These are phyloP conservation scores for Xylariomycetidae sp. DNA, from an alignment of 2,329 filamentous ascomycete genomes.

Conservation along the genomic window DNA sequence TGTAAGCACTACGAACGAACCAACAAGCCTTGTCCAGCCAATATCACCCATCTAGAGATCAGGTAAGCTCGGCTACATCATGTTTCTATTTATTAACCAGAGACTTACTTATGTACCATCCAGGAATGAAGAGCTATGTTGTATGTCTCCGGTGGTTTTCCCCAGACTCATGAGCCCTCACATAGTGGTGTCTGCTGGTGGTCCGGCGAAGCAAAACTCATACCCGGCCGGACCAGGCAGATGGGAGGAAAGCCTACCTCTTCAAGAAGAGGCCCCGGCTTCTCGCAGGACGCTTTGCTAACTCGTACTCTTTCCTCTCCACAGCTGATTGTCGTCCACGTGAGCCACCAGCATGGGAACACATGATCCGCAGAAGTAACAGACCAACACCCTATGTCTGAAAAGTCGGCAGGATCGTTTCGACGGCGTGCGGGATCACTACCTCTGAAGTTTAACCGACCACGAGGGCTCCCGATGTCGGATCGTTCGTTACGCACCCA, in stretches of 20 bases:
- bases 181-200: too few relatives aligned
- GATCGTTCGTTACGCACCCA: too few relatives aligned
- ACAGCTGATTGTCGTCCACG: conserved; percentile 27
- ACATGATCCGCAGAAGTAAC: conserved; percentile 26
- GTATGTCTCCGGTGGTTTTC: conserved; percentile 21
- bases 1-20: conserved; percentile 28
- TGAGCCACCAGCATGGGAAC: conserved; percentile 25
- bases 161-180: too few relatives aligned
- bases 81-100: too few relatives aligned
- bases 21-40: conserved; percentile 26
- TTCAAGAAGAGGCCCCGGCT: too few relatives aligned
- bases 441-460: too few relatives aligned
- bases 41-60: conserved; percentile 27
- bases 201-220: too few relatives aligned
- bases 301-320: conserved; percentile 3
- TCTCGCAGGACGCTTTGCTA: conserved; percentile 7
- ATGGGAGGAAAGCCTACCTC: too few relatives aligned
- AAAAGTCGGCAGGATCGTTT: conserved; percentile 1
- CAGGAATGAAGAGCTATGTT: conserved; percentile 27
- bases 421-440: neutral
- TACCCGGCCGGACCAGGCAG: too few relatives aligned
- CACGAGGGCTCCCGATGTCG: too few relatives aligned
- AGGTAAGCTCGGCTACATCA: conserved; percentile 21
- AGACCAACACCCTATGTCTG: conserved; percentile 21
- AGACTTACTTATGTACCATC: conserved; percentile 5